Evolutionary conservation across 164 flowering plant genomes (phyloP).

Genomic region (Magnolia sinica): DNA sequence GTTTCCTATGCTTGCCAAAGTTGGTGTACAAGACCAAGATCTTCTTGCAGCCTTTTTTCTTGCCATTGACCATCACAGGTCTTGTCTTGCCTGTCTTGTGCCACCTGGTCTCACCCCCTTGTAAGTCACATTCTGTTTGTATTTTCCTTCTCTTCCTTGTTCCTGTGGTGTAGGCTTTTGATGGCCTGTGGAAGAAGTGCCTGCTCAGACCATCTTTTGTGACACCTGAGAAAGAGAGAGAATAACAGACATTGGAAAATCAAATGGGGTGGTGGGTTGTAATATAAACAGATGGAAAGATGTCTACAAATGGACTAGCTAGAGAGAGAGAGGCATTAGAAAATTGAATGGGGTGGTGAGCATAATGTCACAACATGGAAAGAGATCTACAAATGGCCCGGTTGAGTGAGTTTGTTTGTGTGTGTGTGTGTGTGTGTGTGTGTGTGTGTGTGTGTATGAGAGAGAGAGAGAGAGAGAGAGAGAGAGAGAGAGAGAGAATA

Average conservation of each 20-base stretch:
- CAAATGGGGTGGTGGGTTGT: neutral
- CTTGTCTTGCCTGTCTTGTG: conserved; percentile 98
- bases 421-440: too few species aligned
- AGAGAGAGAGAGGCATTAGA: too few species aligned
- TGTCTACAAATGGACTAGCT: neutral
- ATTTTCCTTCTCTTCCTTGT: conserved; percentile 94
- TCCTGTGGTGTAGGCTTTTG: conserved; percentile 98
- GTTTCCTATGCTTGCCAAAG: conserved; percentile 89
- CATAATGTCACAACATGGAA: neutral
- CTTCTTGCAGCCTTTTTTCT: conserved; percentile 97
- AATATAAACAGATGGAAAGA: neutral
- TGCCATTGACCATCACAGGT: conserved; percentile 90
- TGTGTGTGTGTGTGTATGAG: too few species aligned
- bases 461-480: too few species aligned
- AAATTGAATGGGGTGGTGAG: neutral
- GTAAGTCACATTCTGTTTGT: conserved; percentile 89
- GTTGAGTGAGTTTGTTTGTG: too few species aligned
- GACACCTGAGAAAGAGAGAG: conserved; percentile 50
- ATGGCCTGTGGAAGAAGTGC: conserved; percentile 98
- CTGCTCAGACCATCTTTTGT: conserved; percentile 93
- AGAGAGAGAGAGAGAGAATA: too few species aligned
- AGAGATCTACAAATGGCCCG: neutral
- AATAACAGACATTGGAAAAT: neutral
- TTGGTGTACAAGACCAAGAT: conserved; percentile 92
- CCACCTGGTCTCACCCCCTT: conserved; percentile 97